These are phyloP conservation scores for Fusarium sp. DNA, from an alignment of 2,329 filamentous ascomycete genomes.

Conservation along the genomic window DNA sequence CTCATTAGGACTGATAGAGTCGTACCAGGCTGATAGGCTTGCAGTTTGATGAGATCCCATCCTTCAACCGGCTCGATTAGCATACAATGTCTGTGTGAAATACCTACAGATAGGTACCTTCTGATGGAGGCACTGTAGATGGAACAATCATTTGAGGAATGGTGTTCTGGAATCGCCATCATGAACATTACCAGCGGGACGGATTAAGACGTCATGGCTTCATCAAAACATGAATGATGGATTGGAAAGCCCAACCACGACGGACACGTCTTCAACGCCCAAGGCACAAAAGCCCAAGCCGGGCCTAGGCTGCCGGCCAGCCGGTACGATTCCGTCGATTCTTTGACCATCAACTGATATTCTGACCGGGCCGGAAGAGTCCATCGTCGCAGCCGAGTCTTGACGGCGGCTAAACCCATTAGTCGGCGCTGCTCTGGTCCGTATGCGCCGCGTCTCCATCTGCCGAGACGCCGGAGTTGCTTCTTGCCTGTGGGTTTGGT, in stretches of 20 bases:
- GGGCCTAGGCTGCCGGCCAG: constrained; percentile 6
- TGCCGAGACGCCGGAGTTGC: neutral
- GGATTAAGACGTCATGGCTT: constrained; percentile 8
- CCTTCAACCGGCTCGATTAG: constrained; percentile 2
- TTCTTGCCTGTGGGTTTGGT: neutral
- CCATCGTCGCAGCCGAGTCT: neutral
- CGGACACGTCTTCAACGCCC: constrained; percentile 8
- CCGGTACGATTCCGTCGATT: constrained; percentile 6
- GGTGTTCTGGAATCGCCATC: constrained; percentile 1
- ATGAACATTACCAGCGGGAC: neutral
- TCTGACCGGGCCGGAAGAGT: neutral
- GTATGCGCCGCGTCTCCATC: constrained; percentile 2
- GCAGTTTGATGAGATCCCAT: neutral
- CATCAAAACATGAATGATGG: neutral
- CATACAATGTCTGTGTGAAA: neutral
- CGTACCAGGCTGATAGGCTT: neutral
- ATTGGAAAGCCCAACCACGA: neutral
- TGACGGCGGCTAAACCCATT: constrained; percentile 4
- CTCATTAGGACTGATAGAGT: neutral
- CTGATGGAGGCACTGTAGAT: neutral
- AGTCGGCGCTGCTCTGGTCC: neutral
- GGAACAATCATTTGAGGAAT: neutral
- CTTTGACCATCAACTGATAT: constrained; percentile 11
- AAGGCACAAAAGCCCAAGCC: neutral
- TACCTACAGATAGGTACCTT: neutral